Evolutionary conservation across 225 moss, liverwort and hornwort species (phyloP).

Genomic region (Marchantia paleacea): DNA sequence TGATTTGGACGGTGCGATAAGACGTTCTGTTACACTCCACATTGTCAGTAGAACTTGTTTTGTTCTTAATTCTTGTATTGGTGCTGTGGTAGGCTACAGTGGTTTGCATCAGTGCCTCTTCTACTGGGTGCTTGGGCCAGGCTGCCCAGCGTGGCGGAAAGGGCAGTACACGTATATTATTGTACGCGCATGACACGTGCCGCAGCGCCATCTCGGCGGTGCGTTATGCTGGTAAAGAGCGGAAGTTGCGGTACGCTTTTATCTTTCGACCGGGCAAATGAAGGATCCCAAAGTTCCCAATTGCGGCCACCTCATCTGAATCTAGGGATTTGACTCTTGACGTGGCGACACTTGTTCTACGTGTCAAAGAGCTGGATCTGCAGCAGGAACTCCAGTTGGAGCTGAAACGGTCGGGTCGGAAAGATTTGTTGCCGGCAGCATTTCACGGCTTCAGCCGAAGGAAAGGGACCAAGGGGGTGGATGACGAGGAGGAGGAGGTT

Average conservation of each 20-base stretch:
- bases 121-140: no score
- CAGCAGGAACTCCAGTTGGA: neutral
- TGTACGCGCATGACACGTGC: neutral
- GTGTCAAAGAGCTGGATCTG: no score
- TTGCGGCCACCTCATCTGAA: neutral
- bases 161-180: neutral
- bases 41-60: no score
- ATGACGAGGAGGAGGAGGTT: no score
- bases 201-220: neutral
- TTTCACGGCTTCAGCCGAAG: no score
- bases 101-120: neutral
- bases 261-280: neutral
- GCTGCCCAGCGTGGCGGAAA: neutral
- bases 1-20: neutral
- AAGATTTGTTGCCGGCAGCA: neutral
- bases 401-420: neutral
- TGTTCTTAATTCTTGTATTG: neutral
- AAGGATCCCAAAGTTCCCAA: neutral
- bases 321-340: neutral
- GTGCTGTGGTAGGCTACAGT: neutral
- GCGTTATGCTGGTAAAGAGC: neutral
- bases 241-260: neutral
- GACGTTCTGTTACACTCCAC: neutral
- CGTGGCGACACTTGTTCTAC: neutral
- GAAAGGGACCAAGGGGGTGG: no score